Evolutionary conservation across 2,329 filamentous ascomycete species (phyloP).

Genomic region (Thielaviopsis populi): DNA sequence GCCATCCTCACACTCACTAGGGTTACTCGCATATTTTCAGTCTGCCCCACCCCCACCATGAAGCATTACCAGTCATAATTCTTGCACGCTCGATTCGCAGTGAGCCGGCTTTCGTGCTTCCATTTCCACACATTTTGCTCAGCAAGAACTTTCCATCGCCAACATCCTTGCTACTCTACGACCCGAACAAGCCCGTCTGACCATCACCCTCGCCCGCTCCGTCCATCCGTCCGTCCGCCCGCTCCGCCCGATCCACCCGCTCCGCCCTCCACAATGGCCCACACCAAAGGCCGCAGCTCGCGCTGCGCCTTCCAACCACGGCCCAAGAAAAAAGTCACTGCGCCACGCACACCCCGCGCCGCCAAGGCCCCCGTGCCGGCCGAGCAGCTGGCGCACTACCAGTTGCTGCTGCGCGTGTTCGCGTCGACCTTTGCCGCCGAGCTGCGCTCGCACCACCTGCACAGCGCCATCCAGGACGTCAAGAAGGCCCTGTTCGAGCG

Average conservation of each 20-base stretch:
- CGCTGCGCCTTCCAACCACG: constrained; percentile 16
- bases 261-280: constrained; percentile 5
- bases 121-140: neutral
- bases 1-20: neutral
- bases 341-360: neutral
- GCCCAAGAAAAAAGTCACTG: constrained; percentile 12
- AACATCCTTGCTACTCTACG: neutral
- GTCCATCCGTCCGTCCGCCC: neutral
- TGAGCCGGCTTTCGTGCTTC: neutral
- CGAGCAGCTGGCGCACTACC: constrained; percentile 10
- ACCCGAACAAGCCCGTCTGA: neutral
- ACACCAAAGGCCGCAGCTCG: constrained; percentile 15
- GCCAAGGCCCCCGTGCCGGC: constrained; percentile 6
- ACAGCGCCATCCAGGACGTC: constrained; percentile 55
- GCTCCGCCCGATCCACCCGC: neutral
- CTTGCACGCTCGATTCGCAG: neutral
- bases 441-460: constrained; percentile 33
- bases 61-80: neutral
- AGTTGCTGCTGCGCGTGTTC: constrained; percentile 53
- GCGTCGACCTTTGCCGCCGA: constrained; percentile 43
- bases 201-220: neutral
- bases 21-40: neutral
- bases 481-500: constrained; percentile 76
- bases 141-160: no score
- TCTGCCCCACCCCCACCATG: neutral